These are phyloP conservation scores for Pseudoneurospora amorphoporcata DNA, from an alignment of 495 filamentous ascomycete species.

Conservation along the genomic window DNA sequence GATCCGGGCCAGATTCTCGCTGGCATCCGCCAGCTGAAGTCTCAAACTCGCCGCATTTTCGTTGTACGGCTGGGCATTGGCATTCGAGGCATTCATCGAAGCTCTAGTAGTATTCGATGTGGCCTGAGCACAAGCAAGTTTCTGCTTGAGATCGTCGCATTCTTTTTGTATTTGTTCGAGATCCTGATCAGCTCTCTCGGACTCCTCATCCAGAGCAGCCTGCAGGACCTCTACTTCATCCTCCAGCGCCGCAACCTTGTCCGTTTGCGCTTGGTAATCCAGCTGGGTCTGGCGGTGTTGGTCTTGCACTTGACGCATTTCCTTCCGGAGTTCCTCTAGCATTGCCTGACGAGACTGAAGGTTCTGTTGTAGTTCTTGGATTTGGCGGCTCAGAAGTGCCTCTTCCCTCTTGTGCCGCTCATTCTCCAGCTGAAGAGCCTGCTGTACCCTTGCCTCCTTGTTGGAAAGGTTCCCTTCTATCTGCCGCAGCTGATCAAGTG, in stretches of 20 bases:
- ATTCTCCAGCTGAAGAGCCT: slow-evolving; percentile 32
- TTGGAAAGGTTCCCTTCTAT: slow-evolving; percentile 54
- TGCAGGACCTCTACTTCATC: slow-evolving; percentile 74
- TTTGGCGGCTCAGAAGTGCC: slow-evolving; percentile 28
- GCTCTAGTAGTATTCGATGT: slow-evolving; percentile 11
- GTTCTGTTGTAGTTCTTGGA: slow-evolving; percentile 35
- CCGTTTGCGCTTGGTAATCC: slow-evolving; percentile 50
- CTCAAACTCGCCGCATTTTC: slow-evolving; percentile 20
- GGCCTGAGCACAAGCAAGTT: slow-evolving; percentile 27
- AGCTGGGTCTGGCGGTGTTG: slow-evolving; percentile 58
- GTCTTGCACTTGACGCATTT: slow-evolving; percentile 50
- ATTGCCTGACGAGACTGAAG: slow-evolving; percentile 34
- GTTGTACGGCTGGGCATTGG: slow-evolving; percentile 17
- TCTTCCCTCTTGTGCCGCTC: slow-evolving; percentile 35
- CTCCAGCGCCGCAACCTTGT: slow-evolving; percentile 65
- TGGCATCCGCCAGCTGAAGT: slow-evolving; percentile 25
- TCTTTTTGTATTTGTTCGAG: slow-evolving; percentile 37
- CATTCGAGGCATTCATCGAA: slow-evolving; percentile 12
- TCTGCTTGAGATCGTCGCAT: slow-evolving; percentile 38
- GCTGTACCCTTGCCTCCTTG: slow-evolving; percentile 54
- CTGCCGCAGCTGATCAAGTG: slow-evolving; percentile 62
- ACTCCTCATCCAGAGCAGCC: slow-evolving; percentile 61
- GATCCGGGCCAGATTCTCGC: slow-evolving; percentile 26
- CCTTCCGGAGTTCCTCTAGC: slow-evolving; percentile 31
- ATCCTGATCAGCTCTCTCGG: slow-evolving; percentile 55